A percentile compares a stretch with the other conserved stretches of the same genome.
Evolutionary conservation across 2,329 filamentous ascomycete genomes (phyloP).

Genomic region (Talaromyces sp.): DNA sequence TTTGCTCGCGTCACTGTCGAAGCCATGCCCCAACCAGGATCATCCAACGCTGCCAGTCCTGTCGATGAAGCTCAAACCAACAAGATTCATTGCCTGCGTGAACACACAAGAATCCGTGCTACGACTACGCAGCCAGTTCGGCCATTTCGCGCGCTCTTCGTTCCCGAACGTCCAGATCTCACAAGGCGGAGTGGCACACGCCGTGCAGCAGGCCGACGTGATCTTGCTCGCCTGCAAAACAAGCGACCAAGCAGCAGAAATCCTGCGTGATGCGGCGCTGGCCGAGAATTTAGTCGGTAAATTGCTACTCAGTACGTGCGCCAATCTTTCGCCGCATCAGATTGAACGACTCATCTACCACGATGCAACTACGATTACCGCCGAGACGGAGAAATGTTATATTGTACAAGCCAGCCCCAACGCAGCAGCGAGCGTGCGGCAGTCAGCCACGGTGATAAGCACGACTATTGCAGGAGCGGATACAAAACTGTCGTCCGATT

Average conservation of each 20-base stretch:
- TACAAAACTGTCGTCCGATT: slow-evolving; percentile 3
- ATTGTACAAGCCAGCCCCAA: slow-evolving; percentile 9
- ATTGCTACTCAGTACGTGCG: slow-evolving; percentile 7
- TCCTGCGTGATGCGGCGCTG: slow-evolving; percentile 2
- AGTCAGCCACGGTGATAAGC: slow-evolving; percentile 10
- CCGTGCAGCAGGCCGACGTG: slow-evolving; percentile 8
- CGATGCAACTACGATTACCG: background rate
- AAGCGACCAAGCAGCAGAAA: background rate
- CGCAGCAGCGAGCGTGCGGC: slow-evolving; percentile 3
- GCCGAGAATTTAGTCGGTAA: slow-evolving; percentile 1
- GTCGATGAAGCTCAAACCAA: slow-evolving; percentile 7
- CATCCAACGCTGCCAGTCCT: slow-evolving; percentile 6
- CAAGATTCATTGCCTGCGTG: slow-evolving; percentile 10
- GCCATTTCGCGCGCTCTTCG: slow-evolving; percentile 5
- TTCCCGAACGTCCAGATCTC: slow-evolving; percentile 10
- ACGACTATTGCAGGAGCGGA: slow-evolving; percentile 6
- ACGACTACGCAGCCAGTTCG: slow-evolving; percentile 8
- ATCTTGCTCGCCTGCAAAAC: slow-evolving; percentile 7
- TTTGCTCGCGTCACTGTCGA: slow-evolving; percentile 2
- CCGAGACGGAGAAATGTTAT: background rate
- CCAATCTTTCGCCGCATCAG: slow-evolving; percentile 5
- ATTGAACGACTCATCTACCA: slow-evolving; percentile 9
- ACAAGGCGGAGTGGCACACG: slow-evolving; percentile 3
- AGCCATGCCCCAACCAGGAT: slow-evolving; percentile 7
- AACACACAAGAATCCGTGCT: slow-evolving; percentile 8